phyloP scores from a whole-genome alignment of 345 rosid genomes.

The Cardiospermum halicacabum region DNA sequence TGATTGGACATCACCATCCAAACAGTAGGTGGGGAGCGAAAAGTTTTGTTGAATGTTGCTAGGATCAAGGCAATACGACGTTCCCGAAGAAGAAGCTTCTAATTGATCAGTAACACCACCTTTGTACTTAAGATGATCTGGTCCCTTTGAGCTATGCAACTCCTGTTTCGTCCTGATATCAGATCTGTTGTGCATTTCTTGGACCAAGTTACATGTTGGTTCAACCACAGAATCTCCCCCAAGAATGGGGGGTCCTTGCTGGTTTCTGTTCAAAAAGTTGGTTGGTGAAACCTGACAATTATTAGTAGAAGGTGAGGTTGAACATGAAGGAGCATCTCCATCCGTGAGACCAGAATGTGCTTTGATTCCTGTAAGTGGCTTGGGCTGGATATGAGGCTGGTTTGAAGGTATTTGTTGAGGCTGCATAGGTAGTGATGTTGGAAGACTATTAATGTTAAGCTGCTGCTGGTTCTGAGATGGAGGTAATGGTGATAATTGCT shows the following conservation, averaged over 20 bases:
- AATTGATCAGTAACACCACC: constrained; percentile 61
- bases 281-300: constrained; percentile 73
- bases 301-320: constrained; percentile 92
- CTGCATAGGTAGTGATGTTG: constrained; percentile 50
- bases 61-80: constrained; percentile 85
- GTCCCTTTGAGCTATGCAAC: constrained; percentile 44
- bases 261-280: constrained; percentile 62
- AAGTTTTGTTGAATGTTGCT: constrained; percentile 69
- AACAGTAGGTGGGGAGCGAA: constrained; percentile 61
- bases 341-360: constrained; percentile 70
- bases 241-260: constrained; percentile 49
- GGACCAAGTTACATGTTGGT: constrained; percentile 50
- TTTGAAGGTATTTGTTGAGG: constrained; percentile 51
- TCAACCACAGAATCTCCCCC: constrained; percentile 49
- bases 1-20: constrained; percentile 77
- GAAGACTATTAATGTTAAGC: constrained; percentile 46
- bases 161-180: constrained; percentile 58
- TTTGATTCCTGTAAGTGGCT: constrained; percentile 40
- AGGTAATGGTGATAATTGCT: constrained; percentile 43
- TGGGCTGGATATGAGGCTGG: constrained; percentile 56
- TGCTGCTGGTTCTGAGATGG: constrained; percentile 58
- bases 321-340: constrained; percentile 93
- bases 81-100: constrained; percentile 90
- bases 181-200: constrained; percentile 65
- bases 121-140: constrained; percentile 61